Percentiles rank a stretch among this genome's conserved stretches.
These are phyloP conservation scores for Achlya hypogyna DNA, from an alignment of 352 stramenopile genomes.

Conservation along the genomic window DNA sequence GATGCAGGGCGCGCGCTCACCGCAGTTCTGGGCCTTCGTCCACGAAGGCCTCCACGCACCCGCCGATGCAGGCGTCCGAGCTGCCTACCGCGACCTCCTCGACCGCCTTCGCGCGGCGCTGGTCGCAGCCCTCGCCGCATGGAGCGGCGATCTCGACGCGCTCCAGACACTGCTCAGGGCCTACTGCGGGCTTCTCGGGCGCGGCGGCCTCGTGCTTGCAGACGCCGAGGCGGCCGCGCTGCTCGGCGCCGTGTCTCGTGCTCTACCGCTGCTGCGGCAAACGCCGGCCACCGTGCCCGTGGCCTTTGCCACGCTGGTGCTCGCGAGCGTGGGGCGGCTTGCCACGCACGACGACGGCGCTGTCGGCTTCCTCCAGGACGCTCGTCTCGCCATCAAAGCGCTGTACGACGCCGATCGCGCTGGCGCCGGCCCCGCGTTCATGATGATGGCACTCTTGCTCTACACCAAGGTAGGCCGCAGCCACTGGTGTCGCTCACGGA, in stretches of 20 bases:
- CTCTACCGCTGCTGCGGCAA: not conserved
- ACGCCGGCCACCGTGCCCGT: not conserved
- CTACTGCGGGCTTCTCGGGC: conserved; percentile 16
- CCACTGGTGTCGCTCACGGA: not conserved
- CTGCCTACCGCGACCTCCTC: not conserved
- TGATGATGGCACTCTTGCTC: conserved; percentile 11
- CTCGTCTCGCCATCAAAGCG: not conserved
- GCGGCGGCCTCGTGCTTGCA: not conserved
- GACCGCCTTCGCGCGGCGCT: not conserved
- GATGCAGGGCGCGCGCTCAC: not conserved
- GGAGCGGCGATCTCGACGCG: no score
- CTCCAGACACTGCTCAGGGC: not conserved
- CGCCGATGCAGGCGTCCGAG: not conserved
- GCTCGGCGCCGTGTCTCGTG: not conserved
- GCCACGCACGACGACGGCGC: not conserved
- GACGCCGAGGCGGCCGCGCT: not conserved
- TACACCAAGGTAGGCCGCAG: conserved; percentile 14
- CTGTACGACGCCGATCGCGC: not conserved
- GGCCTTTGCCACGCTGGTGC: not conserved
- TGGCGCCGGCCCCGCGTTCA: not conserved
- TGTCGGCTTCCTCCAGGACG: not conserved
- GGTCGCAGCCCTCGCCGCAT: not conserved
- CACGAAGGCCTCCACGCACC: not conserved
- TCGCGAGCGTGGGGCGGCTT: not conserved
- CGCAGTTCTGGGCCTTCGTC: conserved; percentile 6